A percentile compares a stretch with the other conserved stretches of the same genome.
Conservation (phyloP, 495 filamentous ascomycete genomes). For the Neurospora sp. region DNA sequence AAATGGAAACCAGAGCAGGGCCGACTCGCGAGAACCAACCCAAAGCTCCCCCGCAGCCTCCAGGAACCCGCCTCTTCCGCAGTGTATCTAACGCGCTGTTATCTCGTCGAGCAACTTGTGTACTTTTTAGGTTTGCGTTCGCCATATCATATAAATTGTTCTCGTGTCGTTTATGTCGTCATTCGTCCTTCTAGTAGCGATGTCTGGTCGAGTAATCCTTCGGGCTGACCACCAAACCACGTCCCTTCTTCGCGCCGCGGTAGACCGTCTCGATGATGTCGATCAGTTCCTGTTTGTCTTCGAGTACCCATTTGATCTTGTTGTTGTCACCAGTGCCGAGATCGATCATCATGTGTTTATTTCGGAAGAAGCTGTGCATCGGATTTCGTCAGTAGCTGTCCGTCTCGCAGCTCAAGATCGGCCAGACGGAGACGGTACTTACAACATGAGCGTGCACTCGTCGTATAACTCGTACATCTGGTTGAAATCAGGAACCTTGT, state of each 20-base stretch:
- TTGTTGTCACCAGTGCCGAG: slow-evolving; percentile 98
- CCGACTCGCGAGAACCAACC: background rate
- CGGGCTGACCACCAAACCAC: slow-evolving; percentile 90
- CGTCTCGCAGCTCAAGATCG: background rate
- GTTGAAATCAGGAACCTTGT: slow-evolving; percentile 95
- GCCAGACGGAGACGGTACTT: background rate
- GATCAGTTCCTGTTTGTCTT: slow-evolving; percentile 98
- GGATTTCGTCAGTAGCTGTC: background rate
- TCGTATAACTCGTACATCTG: slow-evolving; percentile 82
- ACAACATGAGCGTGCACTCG: slow-evolving; percentile 53
- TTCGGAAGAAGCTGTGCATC: slow-evolving; percentile 64
- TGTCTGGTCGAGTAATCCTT: slow-evolving; percentile 89
- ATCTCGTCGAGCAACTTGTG: background rate
- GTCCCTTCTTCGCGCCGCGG: slow-evolving; percentile 91
- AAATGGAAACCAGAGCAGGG: background rate
- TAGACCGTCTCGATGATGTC: slow-evolving; percentile 99
- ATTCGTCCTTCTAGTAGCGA: slow-evolving; percentile 45
- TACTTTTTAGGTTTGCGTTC: background rate
- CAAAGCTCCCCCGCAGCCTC: background rate
- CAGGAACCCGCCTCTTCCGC: background rate
- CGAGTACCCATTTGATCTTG: slow-evolving; percentile 86
- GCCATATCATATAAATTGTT: background rate
- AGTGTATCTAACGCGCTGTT: background rate
- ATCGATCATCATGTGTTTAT: slow-evolving; percentile 99
- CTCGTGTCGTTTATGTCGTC: background rate